Evolutionary conservation across 805 yeast genomes (phyloP).

Genomic region (Kodamaea nitidulidarum): DNA sequence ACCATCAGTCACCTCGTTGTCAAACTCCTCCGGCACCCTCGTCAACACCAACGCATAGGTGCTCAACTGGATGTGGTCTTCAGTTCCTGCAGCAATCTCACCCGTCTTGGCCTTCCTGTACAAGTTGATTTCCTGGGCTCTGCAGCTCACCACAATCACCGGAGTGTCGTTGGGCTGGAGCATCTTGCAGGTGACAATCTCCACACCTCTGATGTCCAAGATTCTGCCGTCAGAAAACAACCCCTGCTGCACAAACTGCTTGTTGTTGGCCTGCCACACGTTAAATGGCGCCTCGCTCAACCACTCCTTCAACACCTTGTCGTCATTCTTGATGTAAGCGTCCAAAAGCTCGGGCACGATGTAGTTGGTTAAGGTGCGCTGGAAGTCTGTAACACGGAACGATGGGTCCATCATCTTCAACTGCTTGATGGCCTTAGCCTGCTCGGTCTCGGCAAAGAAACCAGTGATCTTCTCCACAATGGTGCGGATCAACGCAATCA

Average conservation of each 20-base stretch:
- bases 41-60: slow-evolving; percentile 97
- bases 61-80: slow-evolving; percentile 85
- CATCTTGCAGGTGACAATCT: slow-evolving; percentile 80
- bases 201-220: slow-evolving; percentile 92
- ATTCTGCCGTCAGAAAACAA: slow-evolving; percentile 87
- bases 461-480: slow-evolving; percentile 77
- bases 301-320: slow-evolving; percentile 79
- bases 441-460: slow-evolving; percentile 92
- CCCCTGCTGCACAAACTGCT: slow-evolving; percentile 87
- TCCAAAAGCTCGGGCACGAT: slow-evolving; percentile 94
- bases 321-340: slow-evolving; percentile 92
- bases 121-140: slow-evolving; percentile 93
- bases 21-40: slow-evolving; percentile 87
- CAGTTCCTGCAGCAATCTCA: slow-evolving; percentile 93
- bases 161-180: slow-evolving; percentile 91
- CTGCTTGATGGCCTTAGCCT: slow-evolving; percentile 83
- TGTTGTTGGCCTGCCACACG: slow-evolving; percentile 90
- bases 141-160: slow-evolving; percentile 86
- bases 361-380: slow-evolving; percentile 80
- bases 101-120: slow-evolving; percentile 89
- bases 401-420: slow-evolving; percentile 88
- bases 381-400: slow-evolving; percentile 74
- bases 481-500: slow-evolving; percentile 76
- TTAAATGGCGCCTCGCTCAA: slow-evolving; percentile 95
- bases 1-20: slow-evolving; percentile 87